These are phyloP conservation scores for Daldinia decipiens DNA, from an alignment of 495 filamentous ascomycete genomes.

Conservation along the genomic window DNA sequence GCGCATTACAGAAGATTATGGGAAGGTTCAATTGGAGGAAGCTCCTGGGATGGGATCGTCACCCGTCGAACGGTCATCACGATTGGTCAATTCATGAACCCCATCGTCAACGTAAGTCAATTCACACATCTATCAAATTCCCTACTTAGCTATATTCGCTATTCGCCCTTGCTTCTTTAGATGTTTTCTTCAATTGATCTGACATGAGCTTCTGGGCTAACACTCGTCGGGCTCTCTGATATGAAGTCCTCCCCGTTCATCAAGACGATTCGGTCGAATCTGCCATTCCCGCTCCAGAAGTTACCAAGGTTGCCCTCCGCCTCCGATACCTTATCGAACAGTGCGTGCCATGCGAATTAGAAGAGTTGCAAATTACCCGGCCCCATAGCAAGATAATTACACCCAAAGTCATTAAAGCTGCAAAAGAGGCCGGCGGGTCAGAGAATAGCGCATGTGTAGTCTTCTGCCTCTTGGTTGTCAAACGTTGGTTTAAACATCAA, in stretches of 20 bases:
- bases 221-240: constrained; percentile 23
- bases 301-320: constrained; percentile 87
- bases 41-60: constrained; percentile 57
- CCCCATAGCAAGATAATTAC: constrained; percentile 90
- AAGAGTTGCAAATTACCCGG: constrained; percentile 73
- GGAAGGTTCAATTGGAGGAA: constrained; percentile 51
- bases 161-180: neutral
- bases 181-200: neutral
- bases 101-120: constrained; percentile 52
- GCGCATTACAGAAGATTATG: constrained; percentile 23
- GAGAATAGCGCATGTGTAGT: constrained; percentile 80
- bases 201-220: constrained; percentile 31
- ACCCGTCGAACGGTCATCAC: constrained; percentile 47
- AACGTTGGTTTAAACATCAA: constrained; percentile 91
- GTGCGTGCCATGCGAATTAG: constrained; percentile 86
- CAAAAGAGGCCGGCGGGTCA: constrained; percentile 79
- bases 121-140: neutral
- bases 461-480: constrained; percentile 86
- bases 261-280: constrained; percentile 63
- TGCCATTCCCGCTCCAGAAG: constrained; percentile 72
- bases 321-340: constrained; percentile 92
- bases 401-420: constrained; percentile 76
- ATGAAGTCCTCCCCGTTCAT: constrained; percentile 70
- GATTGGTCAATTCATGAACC: constrained; percentile 54
- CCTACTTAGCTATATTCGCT: neutral